Conservation (phyloP, 345 rosid species). For the Angophora floribunda region DNA sequence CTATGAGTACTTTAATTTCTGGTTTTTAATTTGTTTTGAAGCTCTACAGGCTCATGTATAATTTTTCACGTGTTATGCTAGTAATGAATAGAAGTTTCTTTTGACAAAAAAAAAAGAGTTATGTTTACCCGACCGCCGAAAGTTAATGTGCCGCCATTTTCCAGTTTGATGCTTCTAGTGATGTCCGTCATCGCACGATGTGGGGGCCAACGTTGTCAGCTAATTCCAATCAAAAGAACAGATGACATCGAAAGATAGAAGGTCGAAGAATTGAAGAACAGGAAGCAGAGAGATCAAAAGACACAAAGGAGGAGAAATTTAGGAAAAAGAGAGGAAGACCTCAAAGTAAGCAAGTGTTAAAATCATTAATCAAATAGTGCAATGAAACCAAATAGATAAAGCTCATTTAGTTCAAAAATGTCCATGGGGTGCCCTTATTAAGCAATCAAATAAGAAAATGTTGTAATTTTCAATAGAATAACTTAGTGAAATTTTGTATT, state of each 20-base stretch:
- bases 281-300: background rate
- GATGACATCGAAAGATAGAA: background rate
- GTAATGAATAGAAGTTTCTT: too few relatives aligned
- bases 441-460: background rate
- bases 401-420: too few relatives aligned
- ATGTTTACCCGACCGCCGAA: background rate
- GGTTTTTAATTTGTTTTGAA: too few relatives aligned
- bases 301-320: background rate
- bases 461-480: background rate
- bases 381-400: background rate
- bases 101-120: too few relatives aligned
- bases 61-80: too few relatives aligned
- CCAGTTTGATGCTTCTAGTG: background rate
- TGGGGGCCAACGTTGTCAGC: background rate
- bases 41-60: too few relatives aligned
- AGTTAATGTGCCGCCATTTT: background rate
- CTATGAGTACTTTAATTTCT: too few relatives aligned
- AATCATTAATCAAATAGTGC: background rate
- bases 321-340: background rate
- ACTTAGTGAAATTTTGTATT: background rate
- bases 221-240: background rate
- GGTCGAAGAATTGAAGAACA: background rate
- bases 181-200: background rate
- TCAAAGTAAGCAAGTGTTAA: background rate
- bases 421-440: background rate